Conservation (phyloP, 306 rosid species). For the Pyrus communis region DNA sequence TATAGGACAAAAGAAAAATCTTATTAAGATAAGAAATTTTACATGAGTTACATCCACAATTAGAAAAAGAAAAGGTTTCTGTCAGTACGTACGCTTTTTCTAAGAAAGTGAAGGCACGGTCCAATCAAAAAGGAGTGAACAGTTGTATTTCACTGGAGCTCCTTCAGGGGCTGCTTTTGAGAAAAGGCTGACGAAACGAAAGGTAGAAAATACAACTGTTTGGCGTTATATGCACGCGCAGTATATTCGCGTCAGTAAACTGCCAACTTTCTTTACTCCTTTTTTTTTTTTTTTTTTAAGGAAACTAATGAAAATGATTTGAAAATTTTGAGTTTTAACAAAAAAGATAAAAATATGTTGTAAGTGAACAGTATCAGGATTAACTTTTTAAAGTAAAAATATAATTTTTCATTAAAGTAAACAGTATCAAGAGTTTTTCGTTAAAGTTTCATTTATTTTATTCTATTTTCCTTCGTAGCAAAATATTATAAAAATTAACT, state of each 20-base stretch:
- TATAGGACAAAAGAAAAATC: too few relatives aligned
- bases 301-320: too few relatives aligned
- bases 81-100: neutral
- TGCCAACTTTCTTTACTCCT: neutral
- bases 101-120: constrained; percentile 3
- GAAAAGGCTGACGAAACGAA: neutral
- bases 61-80: neutral
- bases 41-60: too few relatives aligned
- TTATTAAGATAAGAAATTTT: too few relatives aligned
- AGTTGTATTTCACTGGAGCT: neutral
- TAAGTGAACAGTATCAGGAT: too few relatives aligned
- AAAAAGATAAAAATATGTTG: too few relatives aligned
- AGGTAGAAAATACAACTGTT: neutral
- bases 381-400: too few relatives aligned
- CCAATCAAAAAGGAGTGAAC: constrained; percentile 10
- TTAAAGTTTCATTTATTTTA: neutral
- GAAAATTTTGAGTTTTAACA: too few relatives aligned
- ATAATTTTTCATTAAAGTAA: too few relatives aligned
- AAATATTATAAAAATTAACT: neutral
- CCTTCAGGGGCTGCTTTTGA: neutral
- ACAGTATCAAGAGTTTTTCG: too few relatives aligned
- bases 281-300: too few relatives aligned
- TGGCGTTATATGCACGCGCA: constrained; percentile 11
- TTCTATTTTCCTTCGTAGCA: neutral
- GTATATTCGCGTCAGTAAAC: neutral